phyloP scores from a whole-genome alignment of 306 rosid genomes.

The Hylodesmum podocarpum region DNA sequence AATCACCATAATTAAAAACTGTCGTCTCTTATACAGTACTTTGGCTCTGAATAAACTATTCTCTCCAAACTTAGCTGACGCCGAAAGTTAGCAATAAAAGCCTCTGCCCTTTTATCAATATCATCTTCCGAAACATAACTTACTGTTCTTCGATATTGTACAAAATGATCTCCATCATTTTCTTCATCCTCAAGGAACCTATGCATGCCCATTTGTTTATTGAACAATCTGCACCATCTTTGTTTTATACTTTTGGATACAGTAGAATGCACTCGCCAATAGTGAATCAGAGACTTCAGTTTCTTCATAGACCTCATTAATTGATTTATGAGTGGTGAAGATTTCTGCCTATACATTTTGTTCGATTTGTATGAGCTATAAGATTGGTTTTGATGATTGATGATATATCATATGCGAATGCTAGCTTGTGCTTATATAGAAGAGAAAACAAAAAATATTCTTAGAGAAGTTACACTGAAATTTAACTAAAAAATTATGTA shows the following conservation, averaged over 20 bases:
- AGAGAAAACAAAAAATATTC: conserved; percentile 7
- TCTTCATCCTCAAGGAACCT: conserved; percentile 44
- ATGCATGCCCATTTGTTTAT: conserved; percentile 14
- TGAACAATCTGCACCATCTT: conserved; percentile 36
- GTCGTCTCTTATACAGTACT: neutral
- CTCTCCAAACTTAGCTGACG: conserved; percentile 51
- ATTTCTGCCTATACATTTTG: conserved; percentile 21
- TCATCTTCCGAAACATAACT: conserved; percentile 41
- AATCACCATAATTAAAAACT: too few species aligned
- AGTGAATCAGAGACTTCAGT: conserved; percentile 29
- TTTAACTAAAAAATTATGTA: neutral
- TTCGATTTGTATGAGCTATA: neutral
- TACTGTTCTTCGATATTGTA: conserved; percentile 26
- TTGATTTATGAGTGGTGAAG: neutral
- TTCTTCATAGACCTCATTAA: conserved; percentile 43
- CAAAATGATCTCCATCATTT: neutral
- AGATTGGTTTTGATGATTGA: neutral
- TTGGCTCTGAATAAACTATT: neutral
- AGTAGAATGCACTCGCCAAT: conserved; percentile 11
- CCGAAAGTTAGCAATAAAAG: conserved; percentile 58
- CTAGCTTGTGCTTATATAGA: neutral
- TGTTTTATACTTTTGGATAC: conserved; percentile 2
- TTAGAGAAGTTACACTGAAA: neutral
- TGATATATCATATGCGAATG: neutral
- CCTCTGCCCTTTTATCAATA: conserved; percentile 59